Evolutionary conservation across 2,329 filamentous ascomycete genomes (phyloP), one percentile per base, ranked within the genome.

Genomic region (Colletotrichum liriopes): DNA sequence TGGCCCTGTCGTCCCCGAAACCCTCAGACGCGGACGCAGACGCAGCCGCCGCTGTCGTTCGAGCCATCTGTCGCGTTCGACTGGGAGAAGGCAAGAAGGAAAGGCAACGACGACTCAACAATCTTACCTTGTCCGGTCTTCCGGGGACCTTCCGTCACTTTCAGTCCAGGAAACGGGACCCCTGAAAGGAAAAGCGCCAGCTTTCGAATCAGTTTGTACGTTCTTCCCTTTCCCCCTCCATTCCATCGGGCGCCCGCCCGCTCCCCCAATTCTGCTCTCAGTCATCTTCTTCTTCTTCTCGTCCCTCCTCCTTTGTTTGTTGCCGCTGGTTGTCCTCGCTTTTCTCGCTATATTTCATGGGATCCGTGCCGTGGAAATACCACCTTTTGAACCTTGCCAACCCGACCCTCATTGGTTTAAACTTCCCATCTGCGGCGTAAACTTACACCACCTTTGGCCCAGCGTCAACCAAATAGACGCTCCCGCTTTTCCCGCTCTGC

Each of bases 391-490:
- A 54, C 59, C 59, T 64, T 65, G 65, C 65, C 1, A 69, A 41
- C 23, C 51, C 32, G 37, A 32, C 41, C 52, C 65, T 65, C 39
- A 63, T 69, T 72, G 69, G 65, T 69, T 69, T 60, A 65, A 41
- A 49, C 59, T 60, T 63, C 39, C 59, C 18, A 63, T 55, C 65
- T 60, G 69, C 52, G 54, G 20, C 41, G 65, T 64, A 69, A 68
- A 72, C 69, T 72, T 72, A 69, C 67, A 73, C 67, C 55, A 55
- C 23, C 39, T 20, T 66, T 61, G 29, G 61, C 37, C 54, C 37
- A 70, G 65, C 70, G 20, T 41, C 37, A 62, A 65, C 55, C 52
- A 65, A 64, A 60, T 64, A 70, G 70, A 72, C 59, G 65, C 70
- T 70, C 66, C 59, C 59, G 66, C 51, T 54, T 54, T 39, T 61